Evolutionary conservation across 176 grass and related monocot species (phyloP).

Genomic region (Oryza glaberrima): DNA sequence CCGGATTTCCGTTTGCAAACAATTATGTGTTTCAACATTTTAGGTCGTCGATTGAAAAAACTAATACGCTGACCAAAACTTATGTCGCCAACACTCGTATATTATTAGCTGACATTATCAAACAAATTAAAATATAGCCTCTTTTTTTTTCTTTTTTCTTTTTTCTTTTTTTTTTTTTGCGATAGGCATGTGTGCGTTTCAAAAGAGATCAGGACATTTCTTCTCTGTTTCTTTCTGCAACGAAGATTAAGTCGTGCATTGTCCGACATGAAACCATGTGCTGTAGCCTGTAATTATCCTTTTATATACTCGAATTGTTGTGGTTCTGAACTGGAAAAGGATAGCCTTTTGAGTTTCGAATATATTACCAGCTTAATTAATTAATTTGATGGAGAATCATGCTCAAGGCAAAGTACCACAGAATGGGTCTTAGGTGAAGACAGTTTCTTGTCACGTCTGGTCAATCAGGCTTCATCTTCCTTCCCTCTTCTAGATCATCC

Average conservation of each 20-base stretch:
- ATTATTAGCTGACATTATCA: no score
- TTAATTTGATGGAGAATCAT: neutral
- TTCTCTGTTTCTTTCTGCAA: neutral
- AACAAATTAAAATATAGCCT: no score
- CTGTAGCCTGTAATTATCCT: neutral
- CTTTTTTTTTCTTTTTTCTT: no score
- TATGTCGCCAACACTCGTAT: neutral
- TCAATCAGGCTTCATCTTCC: neutral
- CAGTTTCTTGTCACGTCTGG: neutral
- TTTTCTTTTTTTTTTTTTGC: no score
- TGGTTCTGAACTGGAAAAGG: neutral
- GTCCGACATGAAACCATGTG: neutral
- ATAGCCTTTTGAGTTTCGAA: neutral
- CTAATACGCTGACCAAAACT: neutral
- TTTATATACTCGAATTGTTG: neutral
- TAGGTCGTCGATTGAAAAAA: neutral
- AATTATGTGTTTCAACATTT: neutral
- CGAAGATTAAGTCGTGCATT: neutral
- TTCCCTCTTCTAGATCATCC: no score
- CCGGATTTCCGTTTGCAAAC: neutral
- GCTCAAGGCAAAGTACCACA: neutral
- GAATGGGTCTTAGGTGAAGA: neutral
- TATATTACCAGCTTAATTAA: neutral
- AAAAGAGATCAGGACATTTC: neutral
- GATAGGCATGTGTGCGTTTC: no score